A percentile compares a stretch with the other conserved stretches of the same genome.
Conservation (phyloP, 2,329 filamentous ascomycete species). For the Penicillium sp. region DNA sequence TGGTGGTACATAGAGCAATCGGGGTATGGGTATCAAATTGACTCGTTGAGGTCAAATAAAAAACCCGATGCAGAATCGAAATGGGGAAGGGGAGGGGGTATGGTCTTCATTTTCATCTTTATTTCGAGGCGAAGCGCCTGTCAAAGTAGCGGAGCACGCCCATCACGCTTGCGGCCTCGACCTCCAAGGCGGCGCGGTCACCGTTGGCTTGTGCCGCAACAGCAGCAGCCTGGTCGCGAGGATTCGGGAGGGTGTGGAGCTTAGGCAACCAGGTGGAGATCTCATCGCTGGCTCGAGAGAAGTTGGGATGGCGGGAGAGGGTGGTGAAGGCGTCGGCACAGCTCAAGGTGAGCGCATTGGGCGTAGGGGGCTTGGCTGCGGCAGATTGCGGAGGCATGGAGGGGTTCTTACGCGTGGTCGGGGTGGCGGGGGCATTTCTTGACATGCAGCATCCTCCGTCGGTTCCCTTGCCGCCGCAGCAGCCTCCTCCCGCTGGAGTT, state of each 20-base stretch:
- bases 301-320: conserved; percentile 73
- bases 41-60: conserved; percentile 5
- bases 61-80: conserved; percentile 15
- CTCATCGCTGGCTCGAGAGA: conserved; percentile 71
- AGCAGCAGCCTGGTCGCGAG: conserved; percentile 34
- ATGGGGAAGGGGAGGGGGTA: not conserved
- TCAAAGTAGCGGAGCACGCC: conserved; percentile 81
- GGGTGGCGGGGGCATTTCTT: conserved; percentile 26
- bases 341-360: conserved; percentile 52
- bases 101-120: conserved; percentile 6
- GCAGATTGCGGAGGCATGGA: conserved; percentile 22
- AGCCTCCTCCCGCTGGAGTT: conserved; percentile 50
- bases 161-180: conserved; percentile 83
- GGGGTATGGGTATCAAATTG: conserved; percentile 26
- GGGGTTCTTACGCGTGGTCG: conserved; percentile 23
- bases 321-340: conserved; percentile 80
- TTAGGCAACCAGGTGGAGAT: conserved; percentile 75
- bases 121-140: conserved; percentile 60
- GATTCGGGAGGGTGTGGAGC: conserved; percentile 58
- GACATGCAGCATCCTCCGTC: conserved; percentile 65
- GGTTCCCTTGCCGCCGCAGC: conserved; percentile 61
- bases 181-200: conserved; percentile 64
- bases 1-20: conserved; percentile 23
- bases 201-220: conserved; percentile 15
- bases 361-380: conserved; percentile 28